These are phyloP conservation scores for Mycena pura DNA, from an alignment of 768 basidiomycete genomes.

Conservation along the genomic window DNA sequence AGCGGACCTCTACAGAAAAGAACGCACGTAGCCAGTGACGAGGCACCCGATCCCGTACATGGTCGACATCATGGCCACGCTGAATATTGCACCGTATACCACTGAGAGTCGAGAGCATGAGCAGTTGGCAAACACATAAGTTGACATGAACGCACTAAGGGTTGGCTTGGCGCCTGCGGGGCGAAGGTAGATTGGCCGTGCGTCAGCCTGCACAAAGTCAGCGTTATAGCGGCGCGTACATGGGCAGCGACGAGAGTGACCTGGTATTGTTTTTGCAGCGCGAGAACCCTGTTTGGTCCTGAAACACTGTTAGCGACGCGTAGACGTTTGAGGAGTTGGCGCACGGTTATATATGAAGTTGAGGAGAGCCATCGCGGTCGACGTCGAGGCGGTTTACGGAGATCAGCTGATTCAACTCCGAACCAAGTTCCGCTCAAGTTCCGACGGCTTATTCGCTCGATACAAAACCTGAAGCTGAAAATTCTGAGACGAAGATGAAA, in stretches of 20 bases:
- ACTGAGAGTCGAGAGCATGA: neutral
- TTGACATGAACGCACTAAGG: slow-evolving; percentile 1
- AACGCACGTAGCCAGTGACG: slow-evolving; percentile 28
- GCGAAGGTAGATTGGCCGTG: slow-evolving; percentile 25
- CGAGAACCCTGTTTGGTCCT: slow-evolving; percentile 27
- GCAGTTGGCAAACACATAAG: neutral
- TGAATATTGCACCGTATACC: slow-evolving; percentile 22
- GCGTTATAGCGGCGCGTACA: neutral
- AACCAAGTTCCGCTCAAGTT: neutral
- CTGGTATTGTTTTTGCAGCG: slow-evolving; percentile 29
- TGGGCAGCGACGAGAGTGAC: neutral
- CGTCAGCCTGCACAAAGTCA: slow-evolving; percentile 23
- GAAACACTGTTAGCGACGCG: neutral
- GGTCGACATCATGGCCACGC: slow-evolving; percentile 23
- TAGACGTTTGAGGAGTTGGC: neutral
- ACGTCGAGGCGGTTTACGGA: slow-evolving; percentile 2
- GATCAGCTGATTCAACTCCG: neutral
- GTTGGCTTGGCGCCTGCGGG: slow-evolving; percentile 27
- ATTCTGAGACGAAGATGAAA: too few relatives aligned
- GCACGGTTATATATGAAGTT: slow-evolving; percentile 26
- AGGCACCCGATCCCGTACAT: slow-evolving; percentile 27
- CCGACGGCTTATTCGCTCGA: too few relatives aligned
- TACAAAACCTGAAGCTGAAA: too few relatives aligned
- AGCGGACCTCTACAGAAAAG: neutral
- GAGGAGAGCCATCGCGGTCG: slow-evolving; percentile 29